Percentiles rank a stretch among this genome's conserved stretches.
Conservation (phyloP, 129 eudicot genomes). For the Smallanthus sonchifolius region DNA sequence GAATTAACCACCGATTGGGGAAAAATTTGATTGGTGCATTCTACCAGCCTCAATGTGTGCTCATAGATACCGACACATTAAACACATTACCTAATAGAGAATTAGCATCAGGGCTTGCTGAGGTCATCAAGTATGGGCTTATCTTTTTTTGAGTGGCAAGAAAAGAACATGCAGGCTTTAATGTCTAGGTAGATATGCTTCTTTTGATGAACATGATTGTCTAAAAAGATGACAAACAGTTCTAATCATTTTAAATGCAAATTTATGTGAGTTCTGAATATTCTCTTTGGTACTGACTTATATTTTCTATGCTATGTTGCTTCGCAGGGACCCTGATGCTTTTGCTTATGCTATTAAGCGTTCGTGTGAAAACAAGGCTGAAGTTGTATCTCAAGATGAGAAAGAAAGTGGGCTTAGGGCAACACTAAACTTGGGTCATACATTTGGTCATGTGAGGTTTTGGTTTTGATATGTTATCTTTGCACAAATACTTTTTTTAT, state of each 20-base stretch:
- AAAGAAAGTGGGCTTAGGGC: conserved; percentile 93
- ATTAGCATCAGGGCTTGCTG: conserved; percentile 93
- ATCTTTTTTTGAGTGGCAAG: conserved; percentile 97
- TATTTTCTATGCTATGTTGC: conserved; percentile 4
- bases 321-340: conserved; percentile 69
- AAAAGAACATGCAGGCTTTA: conserved; percentile 73
- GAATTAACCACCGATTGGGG: conserved; percentile 84
- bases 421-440: conserved; percentile 89
- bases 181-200: conserved; percentile 60
- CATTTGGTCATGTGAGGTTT: conserved; percentile 88
- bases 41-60: conserved; percentile 96
- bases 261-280: too few species aligned
- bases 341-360: conserved; percentile 91
- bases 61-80: conserved; percentile 83
- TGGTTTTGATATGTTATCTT: not conserved
- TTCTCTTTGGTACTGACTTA: not conserved
- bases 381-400: conserved; percentile 86
- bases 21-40: conserved; percentile 94
- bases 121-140: conserved; percentile 84
- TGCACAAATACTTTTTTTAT: not conserved
- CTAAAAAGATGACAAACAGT: not conserved
- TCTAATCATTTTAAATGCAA: too few species aligned
- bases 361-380: conserved; percentile 96
- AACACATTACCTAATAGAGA: conserved; percentile 91
- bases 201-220: not conserved